Evolutionary conservation across 2,329 filamentous ascomycete genomes (phyloP), one percentile per base, ranked within the genome.

Genomic region (Zopfia rhizophila): DNA sequence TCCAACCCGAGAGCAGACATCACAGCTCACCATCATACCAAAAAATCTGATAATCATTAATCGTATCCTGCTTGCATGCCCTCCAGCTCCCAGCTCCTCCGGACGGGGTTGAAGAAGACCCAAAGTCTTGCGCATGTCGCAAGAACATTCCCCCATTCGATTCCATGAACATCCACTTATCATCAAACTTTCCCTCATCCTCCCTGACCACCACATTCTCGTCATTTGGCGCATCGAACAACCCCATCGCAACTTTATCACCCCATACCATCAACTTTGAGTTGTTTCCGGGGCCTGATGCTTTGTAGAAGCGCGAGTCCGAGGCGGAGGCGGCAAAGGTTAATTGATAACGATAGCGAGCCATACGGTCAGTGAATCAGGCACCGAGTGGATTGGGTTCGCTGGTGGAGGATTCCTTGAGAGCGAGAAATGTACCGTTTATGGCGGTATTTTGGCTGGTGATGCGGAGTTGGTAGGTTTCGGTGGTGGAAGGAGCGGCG

Each of bases 1-100:
- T 23, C 3, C 13, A 23, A 13, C n/a, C 10, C n/a, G 33, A 16
- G 24, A 11, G 22, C 17, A 21, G 19, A n/a, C 8, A 29, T n/a
- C n/a, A n/a, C n/a, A n/a, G n/a, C 38, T 37, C 31, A 45, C 45
- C 44, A 32, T 53, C 49, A 24, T 41, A 53, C 40, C 35, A 48
- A 17, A 37, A 45, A 10, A 53, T 16, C 36, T 37, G 40, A 25
- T 53, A 53, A 28, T 52, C 48, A 16, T 13, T 18, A 8, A 24
- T 30, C 3, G 39, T 28, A 22, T 41, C 37, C 12, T 25, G 27
- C 18, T 32, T 43, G 40, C 49, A 53, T 5, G 45, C 45, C 3
- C 49, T 30, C 40, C 39, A 48, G 3, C 27, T 29, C 5, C 35
- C 45, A 27, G 45, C 30, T 3, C 40, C 40, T 10, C 36, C 23